Evolutionary conservation across 169 alveolate species (phyloP).

Genomic region (Plasmodium malariae): DNA sequence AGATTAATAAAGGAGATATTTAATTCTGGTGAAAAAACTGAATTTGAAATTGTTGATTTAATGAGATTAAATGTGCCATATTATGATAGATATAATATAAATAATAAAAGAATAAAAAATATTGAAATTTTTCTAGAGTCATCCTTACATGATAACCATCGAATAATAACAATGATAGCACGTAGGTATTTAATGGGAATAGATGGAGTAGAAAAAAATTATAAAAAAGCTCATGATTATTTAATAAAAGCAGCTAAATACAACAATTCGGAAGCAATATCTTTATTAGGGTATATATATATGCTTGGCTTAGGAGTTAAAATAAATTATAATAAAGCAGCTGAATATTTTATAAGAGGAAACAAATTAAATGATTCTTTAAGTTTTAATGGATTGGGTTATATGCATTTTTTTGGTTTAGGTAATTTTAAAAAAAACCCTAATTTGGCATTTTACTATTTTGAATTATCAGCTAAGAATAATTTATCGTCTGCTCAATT

Average conservation of each 20-base stretch:
- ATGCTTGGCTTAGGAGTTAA: slow-evolving; percentile 58
- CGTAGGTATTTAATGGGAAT: slow-evolving; percentile 45
- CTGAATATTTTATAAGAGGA: slow-evolving; percentile 53
- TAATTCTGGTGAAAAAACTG: slow-evolving; percentile 43
- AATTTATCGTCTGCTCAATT: slow-evolving; percentile 60
- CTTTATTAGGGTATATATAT: slow-evolving; percentile 55
- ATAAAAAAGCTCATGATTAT: slow-evolving; percentile 43
- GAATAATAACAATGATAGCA: slow-evolving; percentile 64
- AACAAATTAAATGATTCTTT: slow-evolving; percentile 67
- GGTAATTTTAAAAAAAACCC: slow-evolving; percentile 45
- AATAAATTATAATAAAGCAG: slow-evolving; percentile 40
- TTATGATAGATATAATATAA: slow-evolving; percentile 53
- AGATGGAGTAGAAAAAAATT: slow-evolving; percentile 58
- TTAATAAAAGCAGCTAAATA: slow-evolving; percentile 35
- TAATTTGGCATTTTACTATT: slow-evolving; percentile 61
- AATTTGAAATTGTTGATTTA: slow-evolving; percentile 46
- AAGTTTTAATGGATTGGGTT: slow-evolving; percentile 71
- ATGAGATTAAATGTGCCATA: slow-evolving; percentile 40
- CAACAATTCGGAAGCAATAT: slow-evolving; percentile 60
- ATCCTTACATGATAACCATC: slow-evolving; percentile 66
- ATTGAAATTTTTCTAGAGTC: slow-evolving; percentile 65
- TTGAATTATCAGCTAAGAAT: slow-evolving; percentile 62
- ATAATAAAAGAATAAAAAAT: slow-evolving; percentile 58
- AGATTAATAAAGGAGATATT: slow-evolving; percentile 44
- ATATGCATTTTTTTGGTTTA: slow-evolving; percentile 69